Base-by-base conservation (phyloP, 129 eudicot species). In the Flaveria brownii region DNA sequence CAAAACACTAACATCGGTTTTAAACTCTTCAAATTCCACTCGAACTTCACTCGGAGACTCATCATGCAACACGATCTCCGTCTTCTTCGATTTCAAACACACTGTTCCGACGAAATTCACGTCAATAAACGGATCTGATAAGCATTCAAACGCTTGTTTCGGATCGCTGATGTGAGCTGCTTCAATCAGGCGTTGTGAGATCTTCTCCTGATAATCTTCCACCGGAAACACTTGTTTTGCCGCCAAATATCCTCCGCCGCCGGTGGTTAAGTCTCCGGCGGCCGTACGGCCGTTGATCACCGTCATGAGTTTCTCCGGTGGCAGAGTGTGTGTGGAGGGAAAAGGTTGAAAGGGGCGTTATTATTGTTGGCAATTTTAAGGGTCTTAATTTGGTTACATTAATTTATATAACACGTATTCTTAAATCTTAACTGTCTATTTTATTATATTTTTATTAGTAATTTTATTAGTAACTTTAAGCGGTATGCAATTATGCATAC, bases 1-100 rank as follows among this genome's bases (percentile, higher is more conserved):
- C 81, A 93, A 51, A 59, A 92, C 82, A 6, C 92, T 86, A 28
- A 90, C 98, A 41, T 93, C 92, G n/a, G 95, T 88, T 64, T 91
- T 93, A 72, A 88, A 88, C 87, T 90, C 93, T 25, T 86, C 90
- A 46, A 74, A 82, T 63, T 81, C 90, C 0, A 88, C 74, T 9
- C 59, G 80, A 62, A 87, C 87, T 36, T 88, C 88, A 16, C 45
- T 81, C 0, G 94, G 77, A 56, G 80, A 72, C 73, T 88, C 89
- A n/a, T 85, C 92, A 42, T 79, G 82, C 74, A 85, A 72, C 74
- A 88, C 74, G 8, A 90, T 78, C 68, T 90, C 98, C 1, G 96
- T 66, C 45, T 85, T 88, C 56, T 85, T 84, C 36, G 82, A 80
- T 51, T 79, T 88, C 72, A 93, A 73, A 17, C 80, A 74, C 71